Conservation (phyloP, 2,329 filamentous ascomycete genomes). For the Colletotrichum scovillei region DNA sequence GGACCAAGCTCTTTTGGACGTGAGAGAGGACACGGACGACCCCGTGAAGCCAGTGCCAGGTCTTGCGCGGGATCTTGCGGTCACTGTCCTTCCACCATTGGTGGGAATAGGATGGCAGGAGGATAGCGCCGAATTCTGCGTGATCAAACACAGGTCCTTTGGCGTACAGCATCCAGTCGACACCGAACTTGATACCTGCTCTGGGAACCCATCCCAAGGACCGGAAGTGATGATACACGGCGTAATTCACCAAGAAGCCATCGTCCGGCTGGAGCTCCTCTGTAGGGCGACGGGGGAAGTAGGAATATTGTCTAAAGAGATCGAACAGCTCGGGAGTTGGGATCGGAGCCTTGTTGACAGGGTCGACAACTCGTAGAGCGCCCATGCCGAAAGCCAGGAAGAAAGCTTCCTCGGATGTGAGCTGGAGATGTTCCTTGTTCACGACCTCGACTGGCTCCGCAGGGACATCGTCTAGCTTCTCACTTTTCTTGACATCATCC, state of each 20-base stretch:
- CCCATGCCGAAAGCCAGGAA: conserved; percentile 88
- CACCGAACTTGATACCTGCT: conserved; percentile 92
- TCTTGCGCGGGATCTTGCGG: conserved; percentile 59
- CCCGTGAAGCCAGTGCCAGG: conserved; percentile 89
- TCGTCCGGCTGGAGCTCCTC: conserved; percentile 76
- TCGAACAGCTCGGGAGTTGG: conserved; percentile 68
- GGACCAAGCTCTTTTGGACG: conserved; percentile 88
- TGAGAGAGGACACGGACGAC: conserved; percentile 90
- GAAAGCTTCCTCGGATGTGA: conserved; percentile 91
- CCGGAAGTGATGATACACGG: conserved; percentile 94
- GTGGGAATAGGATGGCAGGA: conserved; percentile 85
- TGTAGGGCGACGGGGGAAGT: conserved; percentile 68
- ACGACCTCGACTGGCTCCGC: conserved; percentile 43
- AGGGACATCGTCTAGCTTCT: not conserved
- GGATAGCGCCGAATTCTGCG: conserved; percentile 89
- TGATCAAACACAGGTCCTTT: conserved; percentile 94
- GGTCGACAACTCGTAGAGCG: conserved; percentile 71
- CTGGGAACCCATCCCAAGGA: conserved; percentile 95
- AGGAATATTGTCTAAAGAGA: conserved; percentile 76
- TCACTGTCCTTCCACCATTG: conserved; percentile 75
- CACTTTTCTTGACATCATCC: not conserved
- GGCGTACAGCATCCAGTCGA: conserved; percentile 94
- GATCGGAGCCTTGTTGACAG: conserved; percentile 56
- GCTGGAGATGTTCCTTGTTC: conserved; percentile 86
- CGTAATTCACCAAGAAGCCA: conserved; percentile 86